A percentile compares a stretch with the other conserved stretches of the same genome.
phyloP scores from a whole-genome alignment of 768 basidiomycete species.

The Obba rivulosa region DNA sequence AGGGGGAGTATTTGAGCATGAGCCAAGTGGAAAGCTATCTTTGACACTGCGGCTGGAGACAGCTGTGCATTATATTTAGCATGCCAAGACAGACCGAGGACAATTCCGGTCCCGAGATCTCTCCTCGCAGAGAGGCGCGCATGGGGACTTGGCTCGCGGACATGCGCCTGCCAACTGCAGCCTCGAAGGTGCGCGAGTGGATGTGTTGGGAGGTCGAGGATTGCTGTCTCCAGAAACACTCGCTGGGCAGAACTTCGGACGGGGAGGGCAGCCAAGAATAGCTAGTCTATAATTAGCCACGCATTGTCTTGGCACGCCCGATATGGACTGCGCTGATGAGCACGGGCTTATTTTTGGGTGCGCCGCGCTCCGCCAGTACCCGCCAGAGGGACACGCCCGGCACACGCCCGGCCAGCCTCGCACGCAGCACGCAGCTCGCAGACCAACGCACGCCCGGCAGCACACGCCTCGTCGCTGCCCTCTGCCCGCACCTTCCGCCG shows the following conservation, averaged over 20 bases:
- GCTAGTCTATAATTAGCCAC: not conserved
- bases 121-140: not conserved
- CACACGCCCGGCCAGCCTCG: too few relatives aligned
- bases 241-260: not conserved
- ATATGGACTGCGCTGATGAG: constrained; percentile 5
- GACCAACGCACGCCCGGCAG: too few relatives aligned
- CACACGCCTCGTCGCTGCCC: too few relatives aligned
- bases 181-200: not conserved
- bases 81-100: constrained; percentile 35
- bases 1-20: constrained; percentile 31
- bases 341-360: constrained; percentile 8
- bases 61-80: constrained; percentile 32
- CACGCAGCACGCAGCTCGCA: too few relatives aligned
- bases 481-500: too few relatives aligned
- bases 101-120: not conserved
- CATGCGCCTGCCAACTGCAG: not conserved
- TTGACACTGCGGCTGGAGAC: constrained; percentile 29
- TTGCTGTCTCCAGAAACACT: not conserved
- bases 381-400: too few relatives aligned
- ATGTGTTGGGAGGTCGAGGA: not conserved
- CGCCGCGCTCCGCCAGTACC: constrained; percentile 2
- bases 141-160: not conserved
- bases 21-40: constrained; percentile 45
- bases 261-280: not conserved
- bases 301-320: constrained; percentile 14